phyloP scores from a whole-genome alignment of 176 grass and related monocot genomes.

The Carex parvula region DNA sequence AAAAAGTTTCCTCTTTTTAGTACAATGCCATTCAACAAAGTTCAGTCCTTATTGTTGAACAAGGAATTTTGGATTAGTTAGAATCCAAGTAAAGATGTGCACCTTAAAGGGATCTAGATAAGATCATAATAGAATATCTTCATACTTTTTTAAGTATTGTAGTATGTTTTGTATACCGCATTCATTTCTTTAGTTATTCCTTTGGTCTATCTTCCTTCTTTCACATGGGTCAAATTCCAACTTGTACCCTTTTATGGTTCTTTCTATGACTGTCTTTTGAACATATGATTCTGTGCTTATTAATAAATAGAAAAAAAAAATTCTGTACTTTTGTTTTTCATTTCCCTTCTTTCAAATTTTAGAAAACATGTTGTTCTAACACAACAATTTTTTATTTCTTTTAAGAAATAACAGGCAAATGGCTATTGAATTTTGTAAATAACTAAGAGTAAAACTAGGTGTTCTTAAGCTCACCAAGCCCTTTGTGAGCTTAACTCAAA shows the following conservation, averaged over 20 bases:
- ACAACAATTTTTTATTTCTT: too few species aligned
- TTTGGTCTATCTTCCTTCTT: background rate
- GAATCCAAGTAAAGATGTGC: constrained; percentile 20
- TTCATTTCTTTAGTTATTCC: constrained; percentile 12
- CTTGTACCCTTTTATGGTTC: background rate
- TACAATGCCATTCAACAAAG: background rate
- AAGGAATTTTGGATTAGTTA: constrained; percentile 23
- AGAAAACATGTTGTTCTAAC: background rate
- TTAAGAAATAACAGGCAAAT: too few species aligned
- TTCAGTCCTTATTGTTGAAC: background rate
- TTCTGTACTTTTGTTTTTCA: background rate
- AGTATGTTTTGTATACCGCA: background rate
- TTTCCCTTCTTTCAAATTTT: background rate
- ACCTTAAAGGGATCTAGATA: constrained; percentile 24
- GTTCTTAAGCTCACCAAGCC: too few species aligned
- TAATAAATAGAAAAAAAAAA: background rate
- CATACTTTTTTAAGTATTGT: background rate
- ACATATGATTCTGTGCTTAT: background rate
- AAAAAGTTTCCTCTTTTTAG: too few species aligned
- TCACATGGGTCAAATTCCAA: background rate
- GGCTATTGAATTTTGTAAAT: too few species aligned
- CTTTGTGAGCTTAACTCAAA: too few species aligned
- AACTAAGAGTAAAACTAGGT: too few species aligned
- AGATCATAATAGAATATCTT: constrained; percentile 24
- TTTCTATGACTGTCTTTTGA: too few species aligned